Percentiles rank a stretch among this genome's conserved stretches.
Evolutionary conservation across 2,329 filamentous ascomycete species (phyloP).

Genomic region (Decorospora gaudefroyi): DNA sequence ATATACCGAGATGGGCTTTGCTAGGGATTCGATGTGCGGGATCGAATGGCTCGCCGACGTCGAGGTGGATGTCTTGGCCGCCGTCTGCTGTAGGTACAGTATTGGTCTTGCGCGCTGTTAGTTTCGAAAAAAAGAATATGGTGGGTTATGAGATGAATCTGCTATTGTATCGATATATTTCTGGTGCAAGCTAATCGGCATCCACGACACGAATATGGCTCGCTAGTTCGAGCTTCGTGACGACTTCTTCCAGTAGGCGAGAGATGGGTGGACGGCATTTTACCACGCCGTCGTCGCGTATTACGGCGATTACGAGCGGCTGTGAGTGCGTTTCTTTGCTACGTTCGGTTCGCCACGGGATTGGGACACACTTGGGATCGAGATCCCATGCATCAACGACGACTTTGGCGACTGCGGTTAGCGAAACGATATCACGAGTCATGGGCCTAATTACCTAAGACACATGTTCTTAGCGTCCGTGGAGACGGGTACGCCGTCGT

Average conservation of each 20-base stretch:
- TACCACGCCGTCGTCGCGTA: conserved; percentile 60
- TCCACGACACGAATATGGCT: conserved; percentile 62
- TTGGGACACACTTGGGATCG: conserved; percentile 59
- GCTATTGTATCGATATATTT: conserved; percentile 63
- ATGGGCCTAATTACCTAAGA: conserved; percentile 67
- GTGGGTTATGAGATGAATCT: neutral
- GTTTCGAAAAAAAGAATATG: neutral
- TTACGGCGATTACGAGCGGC: conserved; percentile 57
- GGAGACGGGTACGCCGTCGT: conserved; percentile 62
- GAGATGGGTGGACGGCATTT: conserved; percentile 59
- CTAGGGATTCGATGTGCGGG: conserved; percentile 57
- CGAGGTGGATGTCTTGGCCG: conserved; percentile 64
- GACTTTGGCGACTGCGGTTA: conserved; percentile 56
- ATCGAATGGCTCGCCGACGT: conserved; percentile 62
- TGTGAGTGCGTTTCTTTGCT: conserved; percentile 51
- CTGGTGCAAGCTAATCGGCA: conserved; percentile 54
- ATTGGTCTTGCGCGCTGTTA: conserved; percentile 55
- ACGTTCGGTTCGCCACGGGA: conserved; percentile 58
- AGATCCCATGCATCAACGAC: conserved; percentile 57
- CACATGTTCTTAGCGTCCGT: conserved; percentile 67
- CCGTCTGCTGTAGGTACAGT: conserved; percentile 67
- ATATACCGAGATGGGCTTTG: conserved; percentile 62
- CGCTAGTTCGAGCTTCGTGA: conserved; percentile 47
- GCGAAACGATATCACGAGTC: conserved; percentile 57
- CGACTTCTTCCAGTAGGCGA: conserved; percentile 51